These are phyloP conservation scores for Xylaria multiplex DNA, from an alignment of 2,329 filamentous ascomycete genomes.

Conservation along the genomic window DNA sequence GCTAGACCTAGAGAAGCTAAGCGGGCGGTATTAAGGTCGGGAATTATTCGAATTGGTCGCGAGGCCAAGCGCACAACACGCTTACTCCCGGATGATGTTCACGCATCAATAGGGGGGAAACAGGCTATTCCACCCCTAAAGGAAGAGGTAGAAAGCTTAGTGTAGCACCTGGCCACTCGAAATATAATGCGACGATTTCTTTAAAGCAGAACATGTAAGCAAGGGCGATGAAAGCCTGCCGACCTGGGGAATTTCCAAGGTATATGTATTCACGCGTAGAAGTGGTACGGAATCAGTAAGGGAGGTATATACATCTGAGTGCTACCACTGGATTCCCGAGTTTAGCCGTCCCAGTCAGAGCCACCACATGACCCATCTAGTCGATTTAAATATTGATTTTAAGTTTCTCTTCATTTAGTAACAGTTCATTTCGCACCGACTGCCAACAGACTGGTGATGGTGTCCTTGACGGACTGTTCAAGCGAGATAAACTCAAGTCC, in stretches of 20 bases:
- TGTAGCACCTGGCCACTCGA: neutral
- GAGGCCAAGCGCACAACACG: neutral
- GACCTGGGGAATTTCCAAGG: neutral
- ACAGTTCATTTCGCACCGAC: constrained; percentile 43
- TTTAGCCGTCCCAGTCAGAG: neutral
- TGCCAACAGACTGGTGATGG: constrained; percentile 70
- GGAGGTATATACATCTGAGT: neutral
- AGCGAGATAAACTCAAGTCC: constrained; percentile 70
- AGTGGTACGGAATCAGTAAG: constrained; percentile 12
- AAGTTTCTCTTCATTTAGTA: neutral
- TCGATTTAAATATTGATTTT: constrained; percentile 10
- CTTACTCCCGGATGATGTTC: neutral
- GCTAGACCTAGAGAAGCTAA: constrained; percentile 44
- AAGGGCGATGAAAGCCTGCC: neutral
- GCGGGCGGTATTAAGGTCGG: constrained; percentile 40
- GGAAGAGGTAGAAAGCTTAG: constrained; percentile 1
- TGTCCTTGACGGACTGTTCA: constrained; percentile 71
- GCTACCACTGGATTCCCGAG: neutral
- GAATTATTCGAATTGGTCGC: neutral
- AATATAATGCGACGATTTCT: constrained; percentile 13
- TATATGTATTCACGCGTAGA: constrained; percentile 14
- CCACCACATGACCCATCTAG: neutral
- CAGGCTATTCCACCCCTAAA: constrained; percentile 14
- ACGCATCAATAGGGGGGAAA: constrained; percentile 12
- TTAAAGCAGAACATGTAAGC: constrained; percentile 12